Base-by-base conservation (phyloP, 176 grass and related monocot genomes). In the Olyra latifolia region DNA sequence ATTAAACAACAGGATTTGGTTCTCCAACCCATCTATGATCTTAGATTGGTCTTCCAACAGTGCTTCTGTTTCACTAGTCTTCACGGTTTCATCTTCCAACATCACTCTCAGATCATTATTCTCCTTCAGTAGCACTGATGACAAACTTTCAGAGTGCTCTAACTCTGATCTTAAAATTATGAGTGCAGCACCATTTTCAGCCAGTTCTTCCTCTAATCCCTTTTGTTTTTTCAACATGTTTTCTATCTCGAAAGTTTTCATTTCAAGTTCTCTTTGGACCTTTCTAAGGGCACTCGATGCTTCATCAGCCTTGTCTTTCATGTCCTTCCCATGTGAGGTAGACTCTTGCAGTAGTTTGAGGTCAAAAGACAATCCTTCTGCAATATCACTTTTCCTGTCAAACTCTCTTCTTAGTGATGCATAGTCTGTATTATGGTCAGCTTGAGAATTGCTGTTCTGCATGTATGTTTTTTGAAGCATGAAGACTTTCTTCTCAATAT, bases 291-390 rank as follows among this genome's bases (percentile, higher is more conserved):
- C 67, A 63, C 14, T 58, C 52, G 67, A 71, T 59, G 83, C 69
- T 64, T 91, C 85, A 35, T 80, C 32, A 65, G 61, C 61, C 87
- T 91, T 93, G 63, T 93, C 90, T 81, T 92, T 93, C 80, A 91
- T 79, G 72, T 93, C 87, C 65, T 88, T 90, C n/a, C 50, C 57
- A 5, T 81, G 69, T 45, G 82, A 91, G 46, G 86, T 85, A 19
- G 83, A 93, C 77, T 97, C 93, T 89, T 97, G 93, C 62, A 97
- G 79, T 80, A 97, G 62, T 79, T 87, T 91, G 24, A 97, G 77
- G 78, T 97, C 93, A 88, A 91, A 93, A 78, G 72, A 92, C 46
- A 97, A 81, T 49, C 91, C 93, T 91, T 91, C 80, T 56, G 83
- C 83, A 65, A 97, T 85, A 76, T 93, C 78, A 63, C 76, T 83